These are phyloP conservation scores for Aureobasidium sp. DNA, from an alignment of 2,329 filamentous ascomycete genomes.

Conservation along the genomic window DNA sequence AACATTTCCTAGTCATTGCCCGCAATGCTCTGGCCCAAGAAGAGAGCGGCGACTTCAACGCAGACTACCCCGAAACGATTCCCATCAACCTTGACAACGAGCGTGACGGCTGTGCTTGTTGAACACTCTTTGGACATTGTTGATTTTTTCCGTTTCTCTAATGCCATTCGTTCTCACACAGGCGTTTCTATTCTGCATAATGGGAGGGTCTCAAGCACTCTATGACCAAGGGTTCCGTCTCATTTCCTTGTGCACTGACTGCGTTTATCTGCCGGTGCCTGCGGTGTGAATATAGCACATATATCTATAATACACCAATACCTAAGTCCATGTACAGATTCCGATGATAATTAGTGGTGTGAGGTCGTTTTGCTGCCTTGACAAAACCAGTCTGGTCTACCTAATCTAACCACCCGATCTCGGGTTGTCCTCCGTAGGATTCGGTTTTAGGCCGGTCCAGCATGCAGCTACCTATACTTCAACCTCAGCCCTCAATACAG, in stretches of 20 bases:
- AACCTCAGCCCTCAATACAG: neutral
- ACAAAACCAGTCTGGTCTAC: neutral
- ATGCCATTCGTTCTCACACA: constrained; percentile 8
- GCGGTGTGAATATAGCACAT: constrained; percentile 12
- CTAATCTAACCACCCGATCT: neutral
- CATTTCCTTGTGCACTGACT: neutral
- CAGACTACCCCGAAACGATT: constrained; percentile 95
- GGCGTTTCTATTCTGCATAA: constrained; percentile 9
- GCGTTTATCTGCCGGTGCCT: neutral
- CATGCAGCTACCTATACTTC: neutral
- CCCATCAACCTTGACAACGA: constrained; percentile 96
- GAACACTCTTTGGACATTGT: neutral
- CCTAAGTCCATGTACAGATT: neutral
- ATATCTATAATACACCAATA: constrained; percentile 12
- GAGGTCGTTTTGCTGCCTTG: neutral
- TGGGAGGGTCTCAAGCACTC: neutral
- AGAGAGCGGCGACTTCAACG: constrained; percentile 95
- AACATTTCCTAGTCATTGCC: constrained; percentile 66
- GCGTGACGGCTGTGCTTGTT: constrained; percentile 89
- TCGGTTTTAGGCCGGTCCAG: neutral
- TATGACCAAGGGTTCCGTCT: neutral
- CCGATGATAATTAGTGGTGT: neutral
- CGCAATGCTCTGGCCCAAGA: constrained; percentile 93
- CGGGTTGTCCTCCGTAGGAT: neutral
- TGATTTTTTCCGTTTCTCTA: neutral